Evolutionary conservation across 495 filamentous ascomycete species (phyloP), one percentile per base, ranked within the genome.

Genomic region (Xylaria grammica): DNA sequence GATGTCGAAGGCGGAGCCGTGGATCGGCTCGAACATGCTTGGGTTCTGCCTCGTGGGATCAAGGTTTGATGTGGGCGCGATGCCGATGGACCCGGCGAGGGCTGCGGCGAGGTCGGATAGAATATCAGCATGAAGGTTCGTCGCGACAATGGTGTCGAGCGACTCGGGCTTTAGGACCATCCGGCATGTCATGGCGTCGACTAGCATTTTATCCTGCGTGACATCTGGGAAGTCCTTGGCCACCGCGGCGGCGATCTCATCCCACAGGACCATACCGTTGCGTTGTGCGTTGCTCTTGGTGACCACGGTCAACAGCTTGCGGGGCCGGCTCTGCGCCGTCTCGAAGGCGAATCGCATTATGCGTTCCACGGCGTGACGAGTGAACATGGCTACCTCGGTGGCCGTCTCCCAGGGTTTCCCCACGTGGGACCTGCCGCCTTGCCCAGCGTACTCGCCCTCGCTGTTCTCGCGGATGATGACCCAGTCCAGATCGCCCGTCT

Each of bases 1-100:
- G 62, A 91, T 90, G 69, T 90, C 89, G 30, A 88, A 88, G 1
- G 87, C 87, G n/a, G 81, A 85, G 8, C 87, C 86, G 65, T 89
- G 87, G 49, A 89, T 89, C 0, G 86, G 86, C 80, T 89, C 86
- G 65, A 90, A 90, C 83, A 90, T 87, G 50, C 80, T 84, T 1
- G 87, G 87, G 60, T 83, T 78, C 69, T 81, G 59, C 30, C 86
- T 76, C 7, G 85, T 89, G 2, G 87, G 86, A 68, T 89, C 87
- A 7, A 90, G 80, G 66, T 90, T 89, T 44, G 81, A 84, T 0
- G 84, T 85, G n/a, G 87, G 85, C 5, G 83, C 84, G 53, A 86
- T 84, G 11, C 84, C 83, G 67, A 85, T 86, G 15, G 79, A 82
- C 1, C 83, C 84, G n/a, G 81, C 83, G 38, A 86, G 74, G 1